These are phyloP conservation scores for Fusarium sp. DNA, from an alignment of 2,329 filamentous ascomycete species.

Conservation along the genomic window DNA sequence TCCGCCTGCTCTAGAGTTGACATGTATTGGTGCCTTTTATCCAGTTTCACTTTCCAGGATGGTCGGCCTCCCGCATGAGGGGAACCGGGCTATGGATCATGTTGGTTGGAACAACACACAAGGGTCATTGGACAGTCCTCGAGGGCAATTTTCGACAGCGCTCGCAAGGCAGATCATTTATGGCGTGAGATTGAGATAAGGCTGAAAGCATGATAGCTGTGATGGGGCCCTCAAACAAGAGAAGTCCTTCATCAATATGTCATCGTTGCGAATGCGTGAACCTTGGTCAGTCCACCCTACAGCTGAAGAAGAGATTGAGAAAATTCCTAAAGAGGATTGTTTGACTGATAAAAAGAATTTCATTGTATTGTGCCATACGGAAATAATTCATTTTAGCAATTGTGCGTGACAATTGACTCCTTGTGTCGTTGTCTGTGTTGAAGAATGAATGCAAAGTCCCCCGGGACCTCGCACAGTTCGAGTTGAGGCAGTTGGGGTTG, in stretches of 20 bases:
- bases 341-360: neutral
- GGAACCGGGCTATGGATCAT: neutral
- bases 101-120: neutral
- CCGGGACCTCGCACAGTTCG: neutral
- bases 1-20: neutral
- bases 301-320: neutral
- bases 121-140: neutral
- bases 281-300: neutral
- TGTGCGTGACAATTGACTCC: neutral
- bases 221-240: neutral
- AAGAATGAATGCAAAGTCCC: neutral
- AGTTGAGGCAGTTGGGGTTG: neutral
- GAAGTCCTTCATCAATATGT: neutral
- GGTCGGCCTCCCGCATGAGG: conserved; percentile 6
- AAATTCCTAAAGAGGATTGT: neutral
- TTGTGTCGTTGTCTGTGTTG: neutral
- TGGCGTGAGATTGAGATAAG: neutral
- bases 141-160: neutral
- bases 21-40: neutral
- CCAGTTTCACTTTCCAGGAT: conserved; percentile 5
- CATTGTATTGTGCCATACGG: neutral
- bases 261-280: neutral
- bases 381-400: neutral
- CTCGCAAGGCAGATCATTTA: neutral
- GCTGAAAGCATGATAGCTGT: neutral